phyloP scores from a whole-genome alignment of 2,329 filamentous ascomycete genomes.

The Penicillium palitans region DNA sequence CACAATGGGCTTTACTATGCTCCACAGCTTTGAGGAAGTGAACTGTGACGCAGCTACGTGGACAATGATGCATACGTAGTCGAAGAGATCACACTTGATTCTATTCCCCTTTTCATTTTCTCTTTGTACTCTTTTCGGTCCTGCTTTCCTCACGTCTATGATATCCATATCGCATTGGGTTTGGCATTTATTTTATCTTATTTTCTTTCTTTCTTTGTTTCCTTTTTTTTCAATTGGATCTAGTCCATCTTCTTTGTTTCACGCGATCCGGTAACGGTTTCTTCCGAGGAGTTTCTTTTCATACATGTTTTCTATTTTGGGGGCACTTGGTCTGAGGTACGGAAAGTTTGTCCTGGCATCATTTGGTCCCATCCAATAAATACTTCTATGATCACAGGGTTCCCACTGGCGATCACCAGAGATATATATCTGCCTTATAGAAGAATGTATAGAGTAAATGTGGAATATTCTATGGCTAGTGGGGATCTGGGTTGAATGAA shows the following conservation, averaged over 20 bases:
- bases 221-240: background rate
- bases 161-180: slow-evolving; percentile 27
- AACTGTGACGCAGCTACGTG: slow-evolving; percentile 66
- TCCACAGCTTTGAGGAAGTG: slow-evolving; percentile 81
- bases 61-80: slow-evolving; percentile 53
- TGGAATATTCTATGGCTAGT: no score
- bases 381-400: background rate
- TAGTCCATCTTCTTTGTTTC: background rate
- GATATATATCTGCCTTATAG: background rate
- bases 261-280: background rate
- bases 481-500: no score
- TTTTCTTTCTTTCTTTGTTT: background rate
- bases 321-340: background rate
- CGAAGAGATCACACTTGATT: slow-evolving; percentile 3
- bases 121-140: slow-evolving; percentile 1
- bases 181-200: slow-evolving; percentile 1
- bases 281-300: background rate
- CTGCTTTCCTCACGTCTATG: slow-evolving; percentile 17
- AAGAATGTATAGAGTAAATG: background rate
- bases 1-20: slow-evolving; percentile 75
- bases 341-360: background rate
- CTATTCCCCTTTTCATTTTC: slow-evolving; percentile 1
- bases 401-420: background rate
- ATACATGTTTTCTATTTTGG: background rate
- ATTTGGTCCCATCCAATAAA: background rate